Base-by-base conservation (phyloP, 345 rosid genomes). In the Geranium brycei region DNA sequence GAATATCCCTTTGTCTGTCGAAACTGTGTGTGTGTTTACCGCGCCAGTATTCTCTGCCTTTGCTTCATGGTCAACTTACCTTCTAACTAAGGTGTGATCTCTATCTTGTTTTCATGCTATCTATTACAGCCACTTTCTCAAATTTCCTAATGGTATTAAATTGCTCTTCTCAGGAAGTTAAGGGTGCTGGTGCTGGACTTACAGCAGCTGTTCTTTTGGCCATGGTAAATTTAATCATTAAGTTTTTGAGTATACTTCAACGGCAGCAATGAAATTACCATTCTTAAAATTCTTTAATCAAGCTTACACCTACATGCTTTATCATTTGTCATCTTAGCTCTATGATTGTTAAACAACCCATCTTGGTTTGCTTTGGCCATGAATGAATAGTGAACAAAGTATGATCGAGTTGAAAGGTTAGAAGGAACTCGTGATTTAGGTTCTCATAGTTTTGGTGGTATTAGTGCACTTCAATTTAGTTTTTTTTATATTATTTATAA, bases 1-100 rank as follows among this genome's bases (percentile, higher is more conserved):
- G 69, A 95, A 95, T 78, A 83, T 91, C 74, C 97, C 97, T 66
- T 78, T 95, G 68, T 95, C 99, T 0, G 97, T 95, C 66, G 99
- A 95, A 83, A 91, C 97, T 64, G 95, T 93, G 51, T 93, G 99
- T 59, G 99, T 93, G 64, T 90, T 93, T 69, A 93, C 99, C 62
- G 97, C 96, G 66, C 99, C 97, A 38, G 70, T 87, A 61, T 93
- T 91, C 81, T 93, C 99, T 60, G 99, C 95, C 28, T 88, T 93
- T 68, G 97, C 96, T 64, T 88, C 99, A 31, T 93, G 97, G 99
- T 96, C 96, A 51, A 85, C 99, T 66, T 91, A 81, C 76, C 87
- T 91, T 71, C 75, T 91, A 76, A 85, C 98, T 47, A 87, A 91
- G 95, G 98, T 91, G 71, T 68, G 78, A 67, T n/a, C 19, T 69